A percentile compares a stretch with the other conserved stretches of the same genome.
Evolutionary conservation across 768 basidiomycete genomes (phyloP).

Genomic region (Clitopilus passeckerianus): DNA sequence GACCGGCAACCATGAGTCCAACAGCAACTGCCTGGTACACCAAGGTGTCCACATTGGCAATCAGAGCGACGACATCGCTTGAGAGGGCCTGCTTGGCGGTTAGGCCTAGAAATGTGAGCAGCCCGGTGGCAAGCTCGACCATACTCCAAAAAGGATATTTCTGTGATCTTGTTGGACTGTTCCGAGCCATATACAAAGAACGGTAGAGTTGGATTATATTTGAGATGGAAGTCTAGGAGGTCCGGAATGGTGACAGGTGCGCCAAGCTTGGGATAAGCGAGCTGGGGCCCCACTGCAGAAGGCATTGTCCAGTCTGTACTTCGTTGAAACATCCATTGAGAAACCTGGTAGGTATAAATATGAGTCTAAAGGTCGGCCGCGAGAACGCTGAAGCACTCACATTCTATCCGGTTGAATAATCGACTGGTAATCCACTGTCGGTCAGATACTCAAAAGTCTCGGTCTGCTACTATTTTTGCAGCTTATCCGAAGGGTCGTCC

Average conservation of each 20-base stretch:
- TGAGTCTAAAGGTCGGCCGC: neutral
- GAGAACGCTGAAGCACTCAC: neutral
- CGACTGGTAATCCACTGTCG: neutral
- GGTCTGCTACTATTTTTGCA: neutral
- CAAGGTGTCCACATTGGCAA: constrained; percentile 20
- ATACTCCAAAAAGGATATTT: constrained; percentile 31
- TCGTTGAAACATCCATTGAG: neutral
- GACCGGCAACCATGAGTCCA: constrained; percentile 23
- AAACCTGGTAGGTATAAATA: neutral
- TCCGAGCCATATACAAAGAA: constrained; percentile 14
- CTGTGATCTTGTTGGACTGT: constrained; percentile 8
- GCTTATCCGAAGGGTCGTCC: neutral
- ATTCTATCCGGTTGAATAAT: neutral
- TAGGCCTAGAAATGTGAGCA: constrained; percentile 25
- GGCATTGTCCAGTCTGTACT: neutral
- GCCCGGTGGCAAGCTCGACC: constrained; percentile 32
- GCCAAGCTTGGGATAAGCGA: constrained; percentile 8
- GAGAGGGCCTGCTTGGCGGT: constrained; percentile 7
- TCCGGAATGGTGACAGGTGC: constrained; percentile 12
- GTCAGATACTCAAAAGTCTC: neutral
- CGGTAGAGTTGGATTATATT: constrained; percentile 13
- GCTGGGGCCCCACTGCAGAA: neutral
- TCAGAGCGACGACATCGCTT: constrained; percentile 20
- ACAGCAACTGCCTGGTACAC: constrained; percentile 30
- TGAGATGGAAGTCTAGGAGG: constrained; percentile 14